A percentile compares a stretch with the other conserved stretches of the same genome.
Evolutionary conservation across 2,329 filamentous ascomycete species (phyloP).

Genomic region (Amauroascus niger): DNA sequence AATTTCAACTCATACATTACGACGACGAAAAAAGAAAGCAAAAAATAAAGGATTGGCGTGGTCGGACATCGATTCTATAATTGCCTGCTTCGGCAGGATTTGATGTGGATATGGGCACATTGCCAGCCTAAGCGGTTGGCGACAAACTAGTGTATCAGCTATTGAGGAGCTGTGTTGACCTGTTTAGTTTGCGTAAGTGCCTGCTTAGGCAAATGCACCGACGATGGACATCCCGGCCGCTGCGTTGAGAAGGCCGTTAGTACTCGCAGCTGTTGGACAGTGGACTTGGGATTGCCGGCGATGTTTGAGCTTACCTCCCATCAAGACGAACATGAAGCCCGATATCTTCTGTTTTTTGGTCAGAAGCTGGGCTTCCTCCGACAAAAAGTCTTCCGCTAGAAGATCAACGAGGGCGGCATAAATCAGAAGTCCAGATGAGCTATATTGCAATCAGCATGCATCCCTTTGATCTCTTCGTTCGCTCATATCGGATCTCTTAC

Average conservation of each 20-base stretch:
- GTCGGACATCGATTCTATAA: neutral
- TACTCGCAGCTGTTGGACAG: neutral
- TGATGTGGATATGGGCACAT: neutral
- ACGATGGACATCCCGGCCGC: conserved; percentile 41
- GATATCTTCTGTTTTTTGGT: conserved; percentile 45
- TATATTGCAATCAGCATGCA: conserved; percentile 19
- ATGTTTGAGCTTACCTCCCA: conserved; percentile 39
- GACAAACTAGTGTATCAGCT: neutral
- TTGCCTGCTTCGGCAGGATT: neutral
- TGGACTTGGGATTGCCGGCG: neutral
- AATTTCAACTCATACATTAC: neutral
- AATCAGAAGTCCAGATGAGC: conserved; percentile 51
- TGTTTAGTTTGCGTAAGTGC: neutral
- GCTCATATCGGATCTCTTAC: conserved; percentile 29
- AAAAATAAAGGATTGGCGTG: neutral
- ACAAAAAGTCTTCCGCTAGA: conserved; percentile 56
- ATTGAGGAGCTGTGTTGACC: neutral
- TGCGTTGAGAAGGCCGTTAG: neutral
- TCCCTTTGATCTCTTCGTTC: neutral
- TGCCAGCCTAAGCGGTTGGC: neutral
- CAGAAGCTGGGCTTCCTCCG: conserved; percentile 46
- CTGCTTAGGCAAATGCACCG: conserved; percentile 38
- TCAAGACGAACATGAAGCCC: conserved; percentile 45
- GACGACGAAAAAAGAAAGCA: neutral
- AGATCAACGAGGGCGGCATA: conserved; percentile 56